Evolutionary conservation across 805 yeast species (phyloP).

Genomic region (Nadsonia fulvescens): DNA sequence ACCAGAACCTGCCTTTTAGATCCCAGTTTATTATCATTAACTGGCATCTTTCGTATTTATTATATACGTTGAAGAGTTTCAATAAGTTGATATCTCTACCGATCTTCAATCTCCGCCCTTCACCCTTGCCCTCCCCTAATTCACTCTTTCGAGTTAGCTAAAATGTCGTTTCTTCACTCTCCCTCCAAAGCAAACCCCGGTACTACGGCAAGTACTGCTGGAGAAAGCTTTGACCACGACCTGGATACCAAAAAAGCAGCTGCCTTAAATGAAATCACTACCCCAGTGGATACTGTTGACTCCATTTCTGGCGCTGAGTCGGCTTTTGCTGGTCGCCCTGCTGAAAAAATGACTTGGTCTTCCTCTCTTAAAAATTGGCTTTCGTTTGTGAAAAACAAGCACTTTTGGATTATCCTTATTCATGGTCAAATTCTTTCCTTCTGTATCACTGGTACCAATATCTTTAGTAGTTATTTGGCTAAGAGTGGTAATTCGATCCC

Average conservation of each 20-base stretch:
- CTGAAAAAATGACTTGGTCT: slow-evolving; percentile 1
- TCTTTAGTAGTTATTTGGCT: slow-evolving; percentile 24
- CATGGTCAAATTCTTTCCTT: slow-evolving; percentile 25
- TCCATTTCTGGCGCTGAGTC: slow-evolving; percentile 1
- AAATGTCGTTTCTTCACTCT: neutral
- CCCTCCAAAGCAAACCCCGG: slow-evolving; percentile 1
- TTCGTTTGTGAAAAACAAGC: slow-evolving; percentile 5
- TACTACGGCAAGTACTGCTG: no score
- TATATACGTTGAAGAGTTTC: no score
- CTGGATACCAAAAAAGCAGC: no score
- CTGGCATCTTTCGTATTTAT: no score
- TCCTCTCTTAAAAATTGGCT: no score
- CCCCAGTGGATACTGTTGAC: no score
- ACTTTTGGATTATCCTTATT: slow-evolving; percentile 24
- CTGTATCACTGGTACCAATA: slow-evolving; percentile 25
- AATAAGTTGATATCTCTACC: no score
- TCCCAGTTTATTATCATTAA: no score
- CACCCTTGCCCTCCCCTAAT: slow-evolving; percentile 1
- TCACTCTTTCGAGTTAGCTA: neutral
- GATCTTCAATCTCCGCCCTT: no score
- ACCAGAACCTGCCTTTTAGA: slow-evolving; percentile 15
- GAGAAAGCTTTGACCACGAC: no score
- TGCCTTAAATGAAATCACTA: no score
- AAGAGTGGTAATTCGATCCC: slow-evolving; percentile 23
- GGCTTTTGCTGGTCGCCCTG: neutral